These are phyloP conservation scores for Bryum argenteum DNA, from an alignment of 225 moss, liverwort and hornwort genomes.

Conservation along the genomic window DNA sequence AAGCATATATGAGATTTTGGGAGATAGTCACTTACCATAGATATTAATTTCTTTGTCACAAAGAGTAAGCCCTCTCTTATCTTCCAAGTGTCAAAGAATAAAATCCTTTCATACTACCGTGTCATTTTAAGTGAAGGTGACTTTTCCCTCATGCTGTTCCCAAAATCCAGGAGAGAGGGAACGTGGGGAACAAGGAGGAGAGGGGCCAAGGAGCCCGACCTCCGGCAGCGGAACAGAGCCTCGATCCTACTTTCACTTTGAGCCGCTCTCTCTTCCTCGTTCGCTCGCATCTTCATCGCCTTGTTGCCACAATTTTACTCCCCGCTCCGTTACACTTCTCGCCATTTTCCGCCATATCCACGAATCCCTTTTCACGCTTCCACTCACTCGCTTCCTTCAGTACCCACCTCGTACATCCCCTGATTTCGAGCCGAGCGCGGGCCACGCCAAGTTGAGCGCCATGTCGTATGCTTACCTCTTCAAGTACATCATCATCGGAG, in stretches of 20 bases:
- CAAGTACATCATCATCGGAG: slow-evolving; percentile 66
- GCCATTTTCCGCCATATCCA: neutral
- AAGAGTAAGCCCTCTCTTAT: too few species aligned
- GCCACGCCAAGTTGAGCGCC: slow-evolving; percentile 20
- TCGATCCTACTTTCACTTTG: neutral
- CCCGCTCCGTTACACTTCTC: slow-evolving; percentile 7
- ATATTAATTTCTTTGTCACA: too few species aligned
- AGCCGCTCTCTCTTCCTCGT: slow-evolving; percentile 16
- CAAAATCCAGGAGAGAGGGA: neutral
- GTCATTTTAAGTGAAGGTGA: too few species aligned
- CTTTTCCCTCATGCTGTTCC: too few species aligned
- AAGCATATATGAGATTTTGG: too few species aligned
- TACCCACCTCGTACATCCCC: neutral
- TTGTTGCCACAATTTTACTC: neutral
- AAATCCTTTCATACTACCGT: too few species aligned
- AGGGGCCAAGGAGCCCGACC: neutral
- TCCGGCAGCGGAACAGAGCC: neutral
- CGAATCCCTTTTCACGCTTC: neutral
- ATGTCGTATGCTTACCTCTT: slow-evolving; percentile 66
- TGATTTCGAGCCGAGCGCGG: neutral
- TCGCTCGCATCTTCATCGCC: neutral
- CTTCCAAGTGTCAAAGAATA: too few species aligned
- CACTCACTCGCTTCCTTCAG: neutral
- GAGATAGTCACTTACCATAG: too few species aligned
- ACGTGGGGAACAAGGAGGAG: neutral